phyloP scores from a whole-genome alignment of 768 basidiomycete genomes.

The Lactarius hengduanensis region DNA sequence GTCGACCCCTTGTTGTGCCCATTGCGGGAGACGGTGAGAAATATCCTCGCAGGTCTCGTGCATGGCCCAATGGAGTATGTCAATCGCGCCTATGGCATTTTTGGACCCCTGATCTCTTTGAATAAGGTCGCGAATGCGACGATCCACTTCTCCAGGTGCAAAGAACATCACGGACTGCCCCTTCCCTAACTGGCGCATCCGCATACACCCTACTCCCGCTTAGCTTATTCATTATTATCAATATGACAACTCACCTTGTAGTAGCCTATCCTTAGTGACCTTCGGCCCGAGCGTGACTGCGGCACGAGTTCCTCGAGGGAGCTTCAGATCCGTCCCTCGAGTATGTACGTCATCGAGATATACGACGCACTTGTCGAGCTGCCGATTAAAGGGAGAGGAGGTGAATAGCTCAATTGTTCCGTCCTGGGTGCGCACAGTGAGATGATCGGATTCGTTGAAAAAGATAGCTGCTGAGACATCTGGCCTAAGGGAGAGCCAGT shows the following conservation, averaged over 20 bases:
- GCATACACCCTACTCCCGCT: conserved; percentile 11
- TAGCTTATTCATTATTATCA: neutral
- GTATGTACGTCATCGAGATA: conserved; percentile 56
- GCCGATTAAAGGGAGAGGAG: conserved; percentile 39
- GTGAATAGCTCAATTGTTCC: conserved; percentile 37
- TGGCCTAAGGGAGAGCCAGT: conserved; percentile 39
- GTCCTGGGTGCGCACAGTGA: conserved; percentile 39
- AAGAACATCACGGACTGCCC: conserved; percentile 16
- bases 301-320: conserved; percentile 42
- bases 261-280: conserved; percentile 26
- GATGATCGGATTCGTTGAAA: conserved; percentile 36
- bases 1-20: conserved; percentile 14
- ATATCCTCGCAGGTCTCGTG: conserved; percentile 20
- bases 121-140: conserved; percentile 8
- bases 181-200: conserved; percentile 13
- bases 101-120: neutral
- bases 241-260: too few species aligned
- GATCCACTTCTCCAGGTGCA: conserved; percentile 14
- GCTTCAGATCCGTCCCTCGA: conserved; percentile 51
- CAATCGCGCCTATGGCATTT: neutral
- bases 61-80: conserved; percentile 16
- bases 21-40: conserved; percentile 5
- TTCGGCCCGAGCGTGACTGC: conserved; percentile 47
- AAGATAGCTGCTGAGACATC: conserved; percentile 43
- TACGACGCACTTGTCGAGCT: conserved; percentile 41